Evolutionary conservation across 2,329 filamentous ascomycete species (phyloP).

Genomic region (Teratosphaeria viscida): DNA sequence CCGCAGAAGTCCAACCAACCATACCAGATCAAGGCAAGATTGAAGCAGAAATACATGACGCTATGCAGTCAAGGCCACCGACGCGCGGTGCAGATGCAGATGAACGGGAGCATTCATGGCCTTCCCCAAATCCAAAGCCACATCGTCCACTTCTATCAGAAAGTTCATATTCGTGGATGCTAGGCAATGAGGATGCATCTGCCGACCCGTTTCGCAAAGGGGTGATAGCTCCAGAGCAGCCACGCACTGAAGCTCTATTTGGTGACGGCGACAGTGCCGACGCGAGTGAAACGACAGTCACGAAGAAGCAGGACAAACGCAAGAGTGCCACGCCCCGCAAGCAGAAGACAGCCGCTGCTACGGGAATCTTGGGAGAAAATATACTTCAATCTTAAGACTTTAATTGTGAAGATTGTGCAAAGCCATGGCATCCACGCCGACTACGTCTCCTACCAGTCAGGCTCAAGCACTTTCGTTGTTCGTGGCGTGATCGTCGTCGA

Average conservation of each 20-base stretch:
- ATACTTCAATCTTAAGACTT: not conserved
- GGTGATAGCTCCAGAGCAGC: not conserved
- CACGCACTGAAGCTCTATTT: not conserved
- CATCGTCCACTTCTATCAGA: conserved; percentile 52
- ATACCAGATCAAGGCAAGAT: not conserved
- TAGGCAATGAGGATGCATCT: conserved; percentile 30
- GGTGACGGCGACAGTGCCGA: not conserved
- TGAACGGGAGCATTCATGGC: not conserved
- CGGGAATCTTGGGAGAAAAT: not conserved
- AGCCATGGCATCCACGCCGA: not conserved
- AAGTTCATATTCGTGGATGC: conserved; percentile 72
- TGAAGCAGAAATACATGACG: not conserved
- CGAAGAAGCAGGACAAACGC: not conserved
- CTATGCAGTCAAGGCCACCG: not conserved
- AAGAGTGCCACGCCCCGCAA: not conserved
- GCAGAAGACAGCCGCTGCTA: not conserved
- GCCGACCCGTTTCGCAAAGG: not conserved
- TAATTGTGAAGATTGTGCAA: not conserved
- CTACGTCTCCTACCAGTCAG: not conserved
- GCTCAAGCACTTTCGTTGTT: not conserved
- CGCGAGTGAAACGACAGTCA: not conserved
- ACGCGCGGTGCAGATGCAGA: not conserved
- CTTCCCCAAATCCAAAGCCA: not conserved
- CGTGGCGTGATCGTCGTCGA: not conserved
- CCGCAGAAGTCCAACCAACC: not conserved